Evolutionary conservation across 2,329 filamentous ascomycete genomes (phyloP).

Genomic region (Fusarium clavum): DNA sequence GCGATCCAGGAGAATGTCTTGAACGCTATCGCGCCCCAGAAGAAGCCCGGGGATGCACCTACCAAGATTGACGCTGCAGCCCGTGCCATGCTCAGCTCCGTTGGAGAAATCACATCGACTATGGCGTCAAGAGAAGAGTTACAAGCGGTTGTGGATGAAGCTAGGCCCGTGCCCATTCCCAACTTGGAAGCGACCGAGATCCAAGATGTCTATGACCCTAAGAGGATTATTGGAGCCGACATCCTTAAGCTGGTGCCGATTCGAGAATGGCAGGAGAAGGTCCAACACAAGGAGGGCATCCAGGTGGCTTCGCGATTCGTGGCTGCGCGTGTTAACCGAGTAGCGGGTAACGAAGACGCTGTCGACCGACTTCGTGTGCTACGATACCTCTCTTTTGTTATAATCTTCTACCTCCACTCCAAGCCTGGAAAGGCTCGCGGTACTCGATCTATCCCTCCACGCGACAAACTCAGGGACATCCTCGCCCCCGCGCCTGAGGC

Average conservation of each 20-base stretch:
- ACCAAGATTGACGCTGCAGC: slow-evolving; percentile 66
- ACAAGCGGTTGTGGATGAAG: slow-evolving; percentile 71
- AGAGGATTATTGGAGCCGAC: slow-evolving; percentile 73
- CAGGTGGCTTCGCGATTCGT: slow-evolving; percentile 72
- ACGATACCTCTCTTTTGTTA: slow-evolving; percentile 69
- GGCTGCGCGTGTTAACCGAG: slow-evolving; percentile 67
- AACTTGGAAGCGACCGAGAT: slow-evolving; percentile 75
- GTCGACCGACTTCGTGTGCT: slow-evolving; percentile 67
- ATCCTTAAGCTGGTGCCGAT: slow-evolving; percentile 76
- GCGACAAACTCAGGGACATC: slow-evolving; percentile 70
- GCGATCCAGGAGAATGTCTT: slow-evolving; percentile 75
- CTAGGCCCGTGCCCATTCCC: slow-evolving; percentile 78
- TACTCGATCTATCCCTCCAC: slow-evolving; percentile 65
- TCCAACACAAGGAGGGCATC: slow-evolving; percentile 68
- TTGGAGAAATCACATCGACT: slow-evolving; percentile 70
- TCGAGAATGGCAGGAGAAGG: slow-evolving; percentile 78
- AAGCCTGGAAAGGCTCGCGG: slow-evolving; percentile 61
- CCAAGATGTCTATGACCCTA: slow-evolving; percentile 78
- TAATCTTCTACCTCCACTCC: slow-evolving; percentile 63
- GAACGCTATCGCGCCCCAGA: slow-evolving; percentile 72
- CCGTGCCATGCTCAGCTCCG: slow-evolving; percentile 70
- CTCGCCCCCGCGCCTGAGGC: slow-evolving; percentile 69
- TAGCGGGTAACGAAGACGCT: slow-evolving; percentile 65
- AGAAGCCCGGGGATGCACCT: slow-evolving; percentile 51
- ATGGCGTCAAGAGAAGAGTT: slow-evolving; percentile 76